A percentile compares a stretch with the other conserved stretches of the same genome.
These are phyloP conservation scores for Cicer pinnatifidum DNA, from an alignment of 306 rosid species.

Conservation along the genomic window DNA sequence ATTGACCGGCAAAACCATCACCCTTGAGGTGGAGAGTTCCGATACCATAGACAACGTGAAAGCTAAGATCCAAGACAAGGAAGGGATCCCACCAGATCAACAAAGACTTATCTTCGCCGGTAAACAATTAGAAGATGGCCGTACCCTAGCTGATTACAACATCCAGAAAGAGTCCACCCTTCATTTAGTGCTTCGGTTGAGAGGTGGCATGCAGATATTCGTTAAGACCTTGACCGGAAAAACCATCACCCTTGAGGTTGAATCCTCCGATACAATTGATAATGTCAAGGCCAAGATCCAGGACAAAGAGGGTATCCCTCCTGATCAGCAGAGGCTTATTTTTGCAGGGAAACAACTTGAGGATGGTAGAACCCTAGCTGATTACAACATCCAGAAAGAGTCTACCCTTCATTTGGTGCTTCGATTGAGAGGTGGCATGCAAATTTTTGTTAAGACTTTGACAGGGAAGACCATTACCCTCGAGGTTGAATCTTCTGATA, in stretches of 20 bases:
- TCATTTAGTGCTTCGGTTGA: neutral
- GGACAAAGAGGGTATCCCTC: neutral
- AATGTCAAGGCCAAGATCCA: neutral
- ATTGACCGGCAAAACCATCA: too few species aligned
- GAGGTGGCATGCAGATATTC: neutral
- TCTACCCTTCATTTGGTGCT: neutral
- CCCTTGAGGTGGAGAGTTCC: too few species aligned
- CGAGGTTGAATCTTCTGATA: conserved; percentile 9
- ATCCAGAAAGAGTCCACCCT: neutral
- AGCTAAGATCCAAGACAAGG: neutral
- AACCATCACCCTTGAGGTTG: neutral
- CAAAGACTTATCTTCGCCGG: neutral
- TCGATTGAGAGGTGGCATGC: neutral
- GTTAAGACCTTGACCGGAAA: neutral
- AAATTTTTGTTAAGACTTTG: conserved; percentile 27
- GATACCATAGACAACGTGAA: neutral
- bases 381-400: neutral
- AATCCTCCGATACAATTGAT: neutral
- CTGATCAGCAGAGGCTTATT: neutral
- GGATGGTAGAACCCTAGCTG: neutral
- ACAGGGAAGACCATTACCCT: conserved; percentile 17
- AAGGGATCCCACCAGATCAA: neutral
- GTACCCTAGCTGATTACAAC: neutral
- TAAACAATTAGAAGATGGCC: neutral
- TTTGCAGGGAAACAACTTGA: neutral